These are phyloP conservation scores for Parachlorella kessleri DNA, from an alignment of 139 green algal genomes.

Conservation along the genomic window DNA sequence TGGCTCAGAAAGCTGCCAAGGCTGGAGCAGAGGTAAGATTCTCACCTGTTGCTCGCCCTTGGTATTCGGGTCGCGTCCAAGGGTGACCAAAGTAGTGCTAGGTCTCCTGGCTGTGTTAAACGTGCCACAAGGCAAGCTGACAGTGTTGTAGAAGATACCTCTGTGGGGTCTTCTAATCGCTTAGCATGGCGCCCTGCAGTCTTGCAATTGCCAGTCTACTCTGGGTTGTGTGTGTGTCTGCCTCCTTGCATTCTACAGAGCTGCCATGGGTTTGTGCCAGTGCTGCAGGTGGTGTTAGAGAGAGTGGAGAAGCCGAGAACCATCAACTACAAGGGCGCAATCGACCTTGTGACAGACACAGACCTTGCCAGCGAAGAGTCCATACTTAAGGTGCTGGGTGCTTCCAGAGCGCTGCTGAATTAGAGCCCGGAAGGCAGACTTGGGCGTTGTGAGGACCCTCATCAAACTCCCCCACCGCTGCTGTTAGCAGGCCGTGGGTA, in stretches of 20 bases:
- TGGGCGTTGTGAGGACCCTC: too few species aligned
- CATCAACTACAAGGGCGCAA: conserved; percentile 73
- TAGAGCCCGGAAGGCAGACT: too few species aligned
- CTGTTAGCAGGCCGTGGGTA: too few species aligned
- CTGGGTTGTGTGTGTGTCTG: not conserved
- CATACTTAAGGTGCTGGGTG: conserved; percentile 56
- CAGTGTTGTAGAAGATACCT: not conserved
- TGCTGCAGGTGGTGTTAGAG: conserved; percentile 65
- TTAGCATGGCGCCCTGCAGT: not conserved
- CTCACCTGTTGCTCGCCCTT: too few species aligned
- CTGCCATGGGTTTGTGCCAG: not conserved
- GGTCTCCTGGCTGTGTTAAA: not conserved
- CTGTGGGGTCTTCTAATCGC: too few species aligned
- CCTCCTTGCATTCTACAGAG: not conserved
- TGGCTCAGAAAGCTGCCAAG: conserved; percentile 48
- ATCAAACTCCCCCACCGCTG: too few species aligned
- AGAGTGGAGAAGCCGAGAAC: conserved; percentile 69
- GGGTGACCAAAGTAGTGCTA: not conserved
- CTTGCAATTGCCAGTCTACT: too few species aligned
- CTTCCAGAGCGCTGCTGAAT: too few species aligned
- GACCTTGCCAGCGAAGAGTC: conserved; percentile 73
- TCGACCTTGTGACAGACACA: conserved; percentile 80
- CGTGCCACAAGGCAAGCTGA: not conserved
- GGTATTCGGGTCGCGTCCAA: too few species aligned
- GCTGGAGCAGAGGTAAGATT: conserved; percentile 49